Base-by-base conservation (phyloP, 352 stramenopile species). In the Phytophthora cryptogea region DNA sequence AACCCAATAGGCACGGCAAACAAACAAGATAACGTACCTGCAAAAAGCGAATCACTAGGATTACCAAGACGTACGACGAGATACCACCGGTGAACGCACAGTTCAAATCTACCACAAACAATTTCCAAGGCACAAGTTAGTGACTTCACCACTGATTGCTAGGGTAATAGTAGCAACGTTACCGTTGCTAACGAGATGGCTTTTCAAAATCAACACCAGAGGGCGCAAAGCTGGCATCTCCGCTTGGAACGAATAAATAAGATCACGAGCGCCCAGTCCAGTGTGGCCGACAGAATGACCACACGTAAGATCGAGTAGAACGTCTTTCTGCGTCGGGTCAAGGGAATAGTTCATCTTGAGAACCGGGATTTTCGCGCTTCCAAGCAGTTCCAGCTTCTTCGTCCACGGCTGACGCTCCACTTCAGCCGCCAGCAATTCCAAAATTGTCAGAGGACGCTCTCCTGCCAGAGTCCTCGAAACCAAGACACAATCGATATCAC, bases 401-500 rank as follows among this genome's bases (percentile, higher is more conserved):
- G 72, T 80, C 84, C 88, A 96, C 1, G 69, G 28, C 35, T 95
- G 86, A 13, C 66, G 69, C 36, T 91, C 88, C 9, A 99, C 59
- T 45, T 89, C 85, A 33, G 83, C 71, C 14, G 88, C 83, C 10
- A 99, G 74, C 6, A 93, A 64, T 57, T 97, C 94, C 59, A 99
- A 85, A 51, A 96, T 93, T 4, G 76, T 73, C 20, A 89, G 74
- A n/a, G 97, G 91, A 14, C 76, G 76, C 43, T 86, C 83, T 66
- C 88, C 85, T 13, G 41, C 47, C 6, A 88, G 78, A 5, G 95
- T 89, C 40, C 89, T 90, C 33, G 92, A 86, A 20, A 97, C 74
- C 47, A 97, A 80, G 9, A 99, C 95, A 48, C 98, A 96, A 71
- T 99, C 97, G 17, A 99, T 79, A 79, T 99, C 97, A 57, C 95